Evolutionary conservation across 257 asterid species (phyloP).

Genomic region (Fraxinus cuspidata): DNA sequence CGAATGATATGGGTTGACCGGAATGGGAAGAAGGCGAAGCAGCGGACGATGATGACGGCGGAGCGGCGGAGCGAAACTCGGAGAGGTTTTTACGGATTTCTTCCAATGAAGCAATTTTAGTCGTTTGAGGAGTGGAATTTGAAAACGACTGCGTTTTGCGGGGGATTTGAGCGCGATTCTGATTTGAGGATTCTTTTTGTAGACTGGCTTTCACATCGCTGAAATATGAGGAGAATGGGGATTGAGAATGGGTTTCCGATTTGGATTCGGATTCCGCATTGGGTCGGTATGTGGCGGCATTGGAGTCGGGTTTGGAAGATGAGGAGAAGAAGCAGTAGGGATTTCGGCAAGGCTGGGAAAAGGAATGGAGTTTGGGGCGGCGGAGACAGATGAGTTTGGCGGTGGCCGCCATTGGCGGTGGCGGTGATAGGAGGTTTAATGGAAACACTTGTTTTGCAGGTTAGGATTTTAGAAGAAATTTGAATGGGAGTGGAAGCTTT

Average conservation of each 20-base stretch:
- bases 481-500: not conserved
- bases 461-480: no score
- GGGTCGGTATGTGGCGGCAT: no score
- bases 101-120: constrained; percentile 3
- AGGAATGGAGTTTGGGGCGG: constrained; percentile 25
- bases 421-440: no score
- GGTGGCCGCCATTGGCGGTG: constrained; percentile 44
- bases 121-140: constrained; percentile 5
- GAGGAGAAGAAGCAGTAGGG: constrained; percentile 28
- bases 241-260: no score
- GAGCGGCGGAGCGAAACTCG: constrained; percentile 38
- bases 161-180: constrained; percentile 16
- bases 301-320: constrained; percentile 33
- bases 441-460: no score
- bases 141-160: constrained; percentile 24
- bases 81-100: constrained; percentile 31
- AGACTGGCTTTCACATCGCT: no score
- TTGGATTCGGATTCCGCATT: no score
- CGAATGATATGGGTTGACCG: constrained; percentile 26
- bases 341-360: not conserved
- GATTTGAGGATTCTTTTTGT: constrained; percentile 17
- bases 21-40: not conserved
- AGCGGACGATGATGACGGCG: constrained; percentile 26
- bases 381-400: constrained; percentile 44
- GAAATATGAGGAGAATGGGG: no score